Evolutionary conservation across 495 filamentous ascomycete species (phyloP).

Genomic region (Aspergillus campestris): DNA sequence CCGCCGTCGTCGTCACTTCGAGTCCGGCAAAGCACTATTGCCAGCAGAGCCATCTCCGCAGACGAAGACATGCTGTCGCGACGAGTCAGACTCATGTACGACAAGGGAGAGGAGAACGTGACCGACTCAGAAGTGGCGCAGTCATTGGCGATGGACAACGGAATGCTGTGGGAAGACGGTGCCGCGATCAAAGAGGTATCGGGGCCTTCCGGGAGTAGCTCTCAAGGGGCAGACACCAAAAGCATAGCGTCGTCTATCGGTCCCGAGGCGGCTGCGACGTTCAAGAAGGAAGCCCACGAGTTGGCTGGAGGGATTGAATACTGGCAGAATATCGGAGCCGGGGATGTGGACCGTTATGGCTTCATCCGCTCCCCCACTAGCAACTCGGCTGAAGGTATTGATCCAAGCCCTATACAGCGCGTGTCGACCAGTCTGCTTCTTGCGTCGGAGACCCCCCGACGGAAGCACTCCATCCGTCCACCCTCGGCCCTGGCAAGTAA

Average conservation of each 20-base stretch:
- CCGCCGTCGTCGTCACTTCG: constrained; percentile 21
- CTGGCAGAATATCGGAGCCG: constrained; percentile 85
- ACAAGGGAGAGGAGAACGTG: constrained; percentile 54
- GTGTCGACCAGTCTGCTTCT: constrained; percentile 58
- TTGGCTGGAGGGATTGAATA: constrained; percentile 85
- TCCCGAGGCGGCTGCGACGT: constrained; percentile 7
- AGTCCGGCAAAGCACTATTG: constrained; percentile 26
- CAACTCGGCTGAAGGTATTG: constrained; percentile 27
- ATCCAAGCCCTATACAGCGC: constrained; percentile 50
- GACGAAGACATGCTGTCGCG: constrained; percentile 81
- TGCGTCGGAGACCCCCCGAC: constrained; percentile 54
- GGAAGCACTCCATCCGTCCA: constrained; percentile 45
- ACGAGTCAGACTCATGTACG: constrained; percentile 89
- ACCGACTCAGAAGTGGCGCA: constrained; percentile 39
- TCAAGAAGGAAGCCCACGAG: constrained; percentile 48
- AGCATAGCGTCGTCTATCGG: constrained; percentile 7
- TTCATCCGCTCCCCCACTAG: constrained; percentile 61
- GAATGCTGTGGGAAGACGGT: constrained; percentile 49
- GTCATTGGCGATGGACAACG: constrained; percentile 44
- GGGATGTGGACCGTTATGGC: constrained; percentile 86
- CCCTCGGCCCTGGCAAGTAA: constrained; percentile 33
- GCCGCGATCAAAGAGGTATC: constrained; percentile 37
- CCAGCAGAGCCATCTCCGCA: constrained; percentile 45
- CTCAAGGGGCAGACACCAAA: constrained; percentile 14
- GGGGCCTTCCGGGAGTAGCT: constrained; percentile 19